These are phyloP conservation scores for Pseudogymnoascus sp. DNA, from an alignment of 2,329 filamentous ascomycete genomes.

Conservation along the genomic window DNA sequence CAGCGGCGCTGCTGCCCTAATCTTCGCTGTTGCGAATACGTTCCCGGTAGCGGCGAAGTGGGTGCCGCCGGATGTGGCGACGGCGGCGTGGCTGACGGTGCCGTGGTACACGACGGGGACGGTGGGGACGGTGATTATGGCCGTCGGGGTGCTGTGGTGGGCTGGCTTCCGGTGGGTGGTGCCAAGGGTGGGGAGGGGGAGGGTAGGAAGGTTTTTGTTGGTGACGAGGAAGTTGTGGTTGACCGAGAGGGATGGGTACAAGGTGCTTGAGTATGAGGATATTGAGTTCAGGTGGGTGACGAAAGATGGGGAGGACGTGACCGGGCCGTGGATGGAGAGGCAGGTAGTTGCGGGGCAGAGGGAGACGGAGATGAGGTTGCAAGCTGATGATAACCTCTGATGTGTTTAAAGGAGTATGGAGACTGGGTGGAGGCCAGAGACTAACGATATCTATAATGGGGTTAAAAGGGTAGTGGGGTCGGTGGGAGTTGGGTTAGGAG, in stretches of 20 bases:
- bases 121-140: slow-evolving; percentile 3
- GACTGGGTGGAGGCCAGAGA: not conserved
- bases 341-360: not conserved
- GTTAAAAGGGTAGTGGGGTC: not conserved
- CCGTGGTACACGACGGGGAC: slow-evolving; percentile 8
- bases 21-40: slow-evolving; percentile 4
- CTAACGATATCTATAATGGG: not conserved
- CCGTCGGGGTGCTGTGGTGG: slow-evolving; percentile 4
- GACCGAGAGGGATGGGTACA: slow-evolving; percentile 3
- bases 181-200: slow-evolving; percentile 3
- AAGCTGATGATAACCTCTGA: not conserved
- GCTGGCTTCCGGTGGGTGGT: not conserved
- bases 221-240: slow-evolving; percentile 11
- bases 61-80: not conserved
- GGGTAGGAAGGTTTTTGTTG: slow-evolving; percentile 5
- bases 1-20: not conserved
- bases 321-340: not conserved
- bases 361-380: not conserved
- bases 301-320: not conserved
- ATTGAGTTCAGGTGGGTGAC: slow-evolving; percentile 11
- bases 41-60: slow-evolving; percentile 10
- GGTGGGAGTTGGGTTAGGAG: not conserved
- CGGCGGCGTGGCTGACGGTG: not conserved
- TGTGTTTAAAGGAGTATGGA: not conserved
- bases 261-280: slow-evolving; percentile 10